Conservation (phyloP, 139 green algal species). For the Nannochloris sp. region DNA sequence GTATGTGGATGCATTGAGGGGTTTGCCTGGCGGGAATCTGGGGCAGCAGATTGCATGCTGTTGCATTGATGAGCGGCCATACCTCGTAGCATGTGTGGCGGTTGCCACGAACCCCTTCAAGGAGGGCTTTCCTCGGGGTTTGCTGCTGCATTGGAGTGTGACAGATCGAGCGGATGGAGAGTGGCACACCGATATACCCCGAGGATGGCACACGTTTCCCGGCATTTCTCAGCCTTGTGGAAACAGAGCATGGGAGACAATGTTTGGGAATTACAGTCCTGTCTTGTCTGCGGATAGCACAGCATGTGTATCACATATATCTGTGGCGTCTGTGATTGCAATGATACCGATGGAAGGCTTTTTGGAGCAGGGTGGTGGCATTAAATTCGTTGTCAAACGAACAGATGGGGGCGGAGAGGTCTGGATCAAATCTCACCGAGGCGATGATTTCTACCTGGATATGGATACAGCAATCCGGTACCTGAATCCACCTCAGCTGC, state of each 20-base stretch:
- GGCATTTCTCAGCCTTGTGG: conserved; percentile 13
- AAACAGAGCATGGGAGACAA: conserved; percentile 19
- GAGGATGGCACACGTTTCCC: conserved; percentile 22
- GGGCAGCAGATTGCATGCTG: conserved; percentile 11
- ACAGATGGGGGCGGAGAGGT: conserved; percentile 19
- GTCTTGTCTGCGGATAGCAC: conserved; percentile 5
- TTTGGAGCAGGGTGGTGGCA: conserved; percentile 9
- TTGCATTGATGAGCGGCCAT: neutral
- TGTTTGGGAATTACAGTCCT: conserved; percentile 9
- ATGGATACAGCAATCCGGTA: conserved; percentile 10
- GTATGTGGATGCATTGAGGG: conserved; percentile 1
- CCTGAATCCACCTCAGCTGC: neutral
- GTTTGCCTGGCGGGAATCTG: conserved; percentile 4
- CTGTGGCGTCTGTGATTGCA: conserved; percentile 17
- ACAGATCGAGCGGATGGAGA: neutral
- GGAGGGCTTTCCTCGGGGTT: conserved; percentile 8
- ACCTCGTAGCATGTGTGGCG: conserved; percentile 1
- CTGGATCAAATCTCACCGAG: conserved; percentile 25
- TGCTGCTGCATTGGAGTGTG: conserved; percentile 30
- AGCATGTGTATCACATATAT: neutral
- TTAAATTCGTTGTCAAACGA: conserved; percentile 29
- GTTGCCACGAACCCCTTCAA: conserved; percentile 5
- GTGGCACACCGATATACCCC: conserved; percentile 13
- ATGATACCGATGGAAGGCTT: conserved; percentile 19
- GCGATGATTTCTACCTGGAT: conserved; percentile 22